Conservation (phyloP, 169 alveolate genomes). For the Plasmodium cynomolgi region DNA sequence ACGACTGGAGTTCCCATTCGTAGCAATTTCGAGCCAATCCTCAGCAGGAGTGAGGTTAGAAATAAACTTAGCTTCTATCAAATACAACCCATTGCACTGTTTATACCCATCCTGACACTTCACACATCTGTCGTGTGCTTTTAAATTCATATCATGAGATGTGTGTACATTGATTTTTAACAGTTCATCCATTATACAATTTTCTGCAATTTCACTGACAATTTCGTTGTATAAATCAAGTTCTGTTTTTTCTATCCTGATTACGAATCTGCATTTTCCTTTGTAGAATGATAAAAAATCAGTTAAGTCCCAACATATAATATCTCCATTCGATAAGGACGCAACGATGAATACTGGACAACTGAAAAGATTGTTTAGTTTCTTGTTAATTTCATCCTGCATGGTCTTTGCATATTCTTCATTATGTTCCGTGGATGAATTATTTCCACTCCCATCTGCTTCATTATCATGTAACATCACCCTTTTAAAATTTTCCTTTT, state of each 20-base stretch:
- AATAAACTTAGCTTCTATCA: constrained; percentile 15
- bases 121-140: neutral
- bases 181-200: constrained; percentile 57
- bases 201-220: constrained; percentile 56
- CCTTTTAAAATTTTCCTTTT: constrained; percentile 1
- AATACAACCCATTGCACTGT: constrained; percentile 14
- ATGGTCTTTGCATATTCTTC: constrained; percentile 44
- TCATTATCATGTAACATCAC: neutral
- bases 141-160: constrained; percentile 25
- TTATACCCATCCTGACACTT: neutral
- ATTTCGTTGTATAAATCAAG: constrained; percentile 48
- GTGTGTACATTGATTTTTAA: constrained; percentile 10
- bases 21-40: constrained; percentile 44
- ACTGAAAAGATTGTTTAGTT: constrained; percentile 18
- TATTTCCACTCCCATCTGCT: neutral
- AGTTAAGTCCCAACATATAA: constrained; percentile 74
- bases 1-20: constrained; percentile 62
- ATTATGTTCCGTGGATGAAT: neutral
- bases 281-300: constrained; percentile 55
- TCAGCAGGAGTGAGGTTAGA: constrained; percentile 3
- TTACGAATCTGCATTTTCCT: constrained; percentile 34
- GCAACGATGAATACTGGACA: constrained; percentile 55
- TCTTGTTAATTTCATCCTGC: constrained; percentile 29
- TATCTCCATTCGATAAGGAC: constrained; percentile 60
- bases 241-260: constrained; percentile 73